A percentile compares a stretch with the other conserved stretches of the same genome.
Evolutionary conservation across 495 filamentous ascomycete species (phyloP).

Genomic region (Stereocaulon alpinum): DNA sequence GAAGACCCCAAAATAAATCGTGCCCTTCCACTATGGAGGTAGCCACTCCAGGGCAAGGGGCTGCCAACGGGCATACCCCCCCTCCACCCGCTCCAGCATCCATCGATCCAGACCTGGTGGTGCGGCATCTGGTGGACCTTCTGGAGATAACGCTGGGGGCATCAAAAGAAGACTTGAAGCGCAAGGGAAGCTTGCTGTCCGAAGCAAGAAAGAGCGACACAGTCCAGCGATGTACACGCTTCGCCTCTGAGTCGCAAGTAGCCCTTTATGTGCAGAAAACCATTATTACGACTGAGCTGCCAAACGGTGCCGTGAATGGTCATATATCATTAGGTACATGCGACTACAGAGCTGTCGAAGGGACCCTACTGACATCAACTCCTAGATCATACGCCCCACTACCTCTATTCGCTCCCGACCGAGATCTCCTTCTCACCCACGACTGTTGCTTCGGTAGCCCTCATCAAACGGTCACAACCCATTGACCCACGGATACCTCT

Average conservation of each 20-base stretch:
- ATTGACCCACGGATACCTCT: slow-evolving; percentile 74
- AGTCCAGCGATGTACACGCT: slow-evolving; percentile 74
- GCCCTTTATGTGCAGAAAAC: slow-evolving; percentile 89
- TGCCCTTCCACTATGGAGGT: slow-evolving; percentile 39
- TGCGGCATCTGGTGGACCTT: slow-evolving; percentile 71
- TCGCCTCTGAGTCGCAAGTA: slow-evolving; percentile 75
- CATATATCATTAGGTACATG: slow-evolving; percentile 26
- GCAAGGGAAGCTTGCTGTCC: slow-evolving; percentile 71
- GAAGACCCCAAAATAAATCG: slow-evolving; percentile 11
- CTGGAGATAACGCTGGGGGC: slow-evolving; percentile 81
- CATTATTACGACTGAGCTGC: slow-evolving; percentile 43
- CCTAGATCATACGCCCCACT: slow-evolving; percentile 29
- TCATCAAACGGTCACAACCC: slow-evolving; percentile 79
- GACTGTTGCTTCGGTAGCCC: slow-evolving; percentile 72
- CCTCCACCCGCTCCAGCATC: slow-evolving; percentile 32
- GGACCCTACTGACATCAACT: neutral
- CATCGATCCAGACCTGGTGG: slow-evolving; percentile 51
- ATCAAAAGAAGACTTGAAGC: slow-evolving; percentile 65
- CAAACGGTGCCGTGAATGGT: slow-evolving; percentile 40
- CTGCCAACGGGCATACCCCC: slow-evolving; percentile 35
- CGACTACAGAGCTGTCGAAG: neutral
- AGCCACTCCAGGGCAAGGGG: slow-evolving; percentile 36
- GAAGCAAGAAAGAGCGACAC: slow-evolving; percentile 61
- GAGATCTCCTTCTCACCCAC: slow-evolving; percentile 70
- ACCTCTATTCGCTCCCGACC: slow-evolving; percentile 66